phyloP scores from a whole-genome alignment of 805 yeast species.

The Sugiyamaella chiloensis region DNA sequence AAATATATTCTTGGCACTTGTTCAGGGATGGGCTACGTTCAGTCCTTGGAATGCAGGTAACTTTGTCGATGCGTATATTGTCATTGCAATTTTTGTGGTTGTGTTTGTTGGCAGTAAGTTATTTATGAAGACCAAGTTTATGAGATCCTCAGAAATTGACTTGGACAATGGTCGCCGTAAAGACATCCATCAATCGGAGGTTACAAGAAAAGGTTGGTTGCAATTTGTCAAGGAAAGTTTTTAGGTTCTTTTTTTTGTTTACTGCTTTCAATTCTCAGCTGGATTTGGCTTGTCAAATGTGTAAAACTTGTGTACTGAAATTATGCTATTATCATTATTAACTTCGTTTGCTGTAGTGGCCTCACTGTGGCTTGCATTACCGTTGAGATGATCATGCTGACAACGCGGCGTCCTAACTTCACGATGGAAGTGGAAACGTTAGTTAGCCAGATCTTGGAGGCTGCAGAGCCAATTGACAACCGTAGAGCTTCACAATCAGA shows the following conservation, averaged over 20 bases:
- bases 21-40: conserved; percentile 66
- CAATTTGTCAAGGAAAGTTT: not conserved
- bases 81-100: conserved; percentile 55
- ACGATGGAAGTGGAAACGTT: conserved; percentile 1
- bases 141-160: conserved; percentile 39
- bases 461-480: conserved; percentile 1
- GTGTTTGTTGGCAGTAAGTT: conserved; percentile 38
- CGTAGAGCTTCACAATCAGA: not conserved
- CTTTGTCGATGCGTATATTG: conserved; percentile 59
- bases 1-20: conserved; percentile 51
- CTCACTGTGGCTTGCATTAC: no score
- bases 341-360: no score
- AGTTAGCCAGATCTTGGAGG: not conserved
- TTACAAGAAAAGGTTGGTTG: not conserved
- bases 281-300: no score
- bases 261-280: no score
- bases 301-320: no score
- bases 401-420: no score
- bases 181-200: conserved; percentile 29
- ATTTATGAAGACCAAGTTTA: conserved; percentile 41
- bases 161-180: conserved; percentile 41
- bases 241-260: no score
- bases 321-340: no score
- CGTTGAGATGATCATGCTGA: no score
- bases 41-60: conserved; percentile 56